Base-by-base conservation (phyloP, 768 basidiomycete genomes). In the Boletus pseudo-olivaceus region DNA sequence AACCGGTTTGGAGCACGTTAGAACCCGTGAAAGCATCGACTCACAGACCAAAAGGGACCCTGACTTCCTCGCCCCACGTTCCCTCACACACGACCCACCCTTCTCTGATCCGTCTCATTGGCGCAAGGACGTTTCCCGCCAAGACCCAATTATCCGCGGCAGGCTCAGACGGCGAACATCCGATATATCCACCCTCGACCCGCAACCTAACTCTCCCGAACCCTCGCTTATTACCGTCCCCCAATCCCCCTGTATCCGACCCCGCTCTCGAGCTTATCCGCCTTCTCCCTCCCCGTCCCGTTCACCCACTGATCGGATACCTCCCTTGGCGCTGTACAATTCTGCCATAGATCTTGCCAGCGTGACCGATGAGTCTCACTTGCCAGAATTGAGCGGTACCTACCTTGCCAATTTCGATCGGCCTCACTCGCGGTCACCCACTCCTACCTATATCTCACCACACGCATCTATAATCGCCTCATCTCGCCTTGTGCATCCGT, bases 101-200 rank as follows among this genome's bases (percentile, higher is more conserved):
- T 58, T 78, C 19, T 66, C 72, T 33, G 83, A 85, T 62, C 70
- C 82, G 1, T 65, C 75, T 39, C 78, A 81, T 58, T 84, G 85
- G 82, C 76, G 81, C 47, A 83, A 79, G 51, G 82, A 83, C 42
- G 70, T 76, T 32, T 66, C 68, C 30, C 68, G 67, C 46, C 74
- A 72, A 57, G 80, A 83, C 42, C 10, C 47, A 8, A 56, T 62
- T 56, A 75, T 73, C 19, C 79, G 88, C 34, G 88, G 88, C 26
- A 75, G 88, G 57, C 74, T 81, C 47, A 80, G 83, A 54, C 84
- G 85, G 61, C 79, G 87, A 9, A 63, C 73, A 14, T 65, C 68
- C 23, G 80, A 83, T 35, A 72, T 75, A 32, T 62, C 70, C 41
- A 53, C 68, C 38, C 62, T 71, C 46, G 72, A 73, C 38, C 57